phyloP scores from a whole-genome alignment of 2,329 filamentous ascomycete genomes.

The Aspergillus spinulosporus region DNA sequence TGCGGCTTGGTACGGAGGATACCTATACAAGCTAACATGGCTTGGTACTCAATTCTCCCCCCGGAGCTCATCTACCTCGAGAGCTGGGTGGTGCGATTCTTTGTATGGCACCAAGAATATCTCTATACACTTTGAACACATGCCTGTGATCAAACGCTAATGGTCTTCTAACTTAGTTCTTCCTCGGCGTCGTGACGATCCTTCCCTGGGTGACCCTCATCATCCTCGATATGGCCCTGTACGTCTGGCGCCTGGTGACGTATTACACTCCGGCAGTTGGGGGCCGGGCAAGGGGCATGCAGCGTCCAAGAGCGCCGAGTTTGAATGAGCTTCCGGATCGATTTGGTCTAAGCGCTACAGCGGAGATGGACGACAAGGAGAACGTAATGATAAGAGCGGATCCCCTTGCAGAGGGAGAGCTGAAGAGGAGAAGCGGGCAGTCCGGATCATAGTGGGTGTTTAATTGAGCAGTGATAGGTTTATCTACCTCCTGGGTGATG shows the following conservation, averaged over 20 bases:
- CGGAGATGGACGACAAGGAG: slow-evolving; percentile 13
- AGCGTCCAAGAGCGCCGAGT: slow-evolving; percentile 62
- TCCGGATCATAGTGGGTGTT: not conserved
- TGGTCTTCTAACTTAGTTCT: slow-evolving; percentile 46
- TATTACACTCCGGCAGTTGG: slow-evolving; percentile 63
- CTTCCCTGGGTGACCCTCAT: slow-evolving; percentile 64
- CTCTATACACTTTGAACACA: not conserved
- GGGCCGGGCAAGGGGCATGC: slow-evolving; percentile 60
- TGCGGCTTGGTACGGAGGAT: not conserved
- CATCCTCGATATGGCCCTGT: slow-evolving; percentile 64
- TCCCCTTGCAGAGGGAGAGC: slow-evolving; percentile 4
- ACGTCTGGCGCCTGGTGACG: slow-evolving; percentile 58
- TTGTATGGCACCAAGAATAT: slow-evolving; percentile 50
- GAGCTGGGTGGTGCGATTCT: slow-evolving; percentile 62
- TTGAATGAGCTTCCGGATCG: slow-evolving; percentile 59
- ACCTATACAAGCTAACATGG: slow-evolving; percentile 48
- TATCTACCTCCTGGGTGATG: slow-evolving; percentile 15
- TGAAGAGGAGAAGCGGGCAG: slow-evolving; percentile 13
- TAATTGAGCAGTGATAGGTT: not conserved
- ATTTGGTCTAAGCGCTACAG: slow-evolving; percentile 32
- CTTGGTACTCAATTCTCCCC: slow-evolving; percentile 66
- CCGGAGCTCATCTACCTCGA: slow-evolving; percentile 59
- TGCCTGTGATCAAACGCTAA: not conserved
- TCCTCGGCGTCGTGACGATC: slow-evolving; percentile 61
- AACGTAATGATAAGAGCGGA: slow-evolving; percentile 3